Evolutionary conservation across 2,329 filamentous ascomycete genomes (phyloP).

Genomic region (Xylariomycetidae sp.): DNA sequence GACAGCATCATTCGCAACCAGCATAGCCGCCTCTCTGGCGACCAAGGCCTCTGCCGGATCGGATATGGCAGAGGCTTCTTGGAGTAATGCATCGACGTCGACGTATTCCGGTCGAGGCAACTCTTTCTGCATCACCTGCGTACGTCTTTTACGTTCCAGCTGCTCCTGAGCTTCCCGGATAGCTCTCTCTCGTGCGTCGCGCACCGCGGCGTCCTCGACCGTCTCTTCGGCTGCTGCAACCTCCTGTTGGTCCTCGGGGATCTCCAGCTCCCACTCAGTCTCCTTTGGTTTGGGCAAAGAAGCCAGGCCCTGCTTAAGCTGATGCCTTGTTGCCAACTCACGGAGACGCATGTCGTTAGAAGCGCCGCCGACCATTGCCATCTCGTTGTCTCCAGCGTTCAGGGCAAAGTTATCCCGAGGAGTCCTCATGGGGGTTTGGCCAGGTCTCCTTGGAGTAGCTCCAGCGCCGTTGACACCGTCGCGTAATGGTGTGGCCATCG

Average conservation of each 20-base stretch:
- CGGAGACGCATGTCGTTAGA: conserved; percentile 68
- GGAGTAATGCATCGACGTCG: conserved; percentile 63
- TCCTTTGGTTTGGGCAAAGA: conserved; percentile 89
- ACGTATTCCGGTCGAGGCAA: conserved; percentile 72
- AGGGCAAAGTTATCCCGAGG: conserved; percentile 82
- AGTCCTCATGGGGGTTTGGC: conserved; percentile 79
- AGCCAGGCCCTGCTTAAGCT: conserved; percentile 67
- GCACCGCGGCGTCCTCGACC: conserved; percentile 61
- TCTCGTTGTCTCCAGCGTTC: conserved; percentile 63
- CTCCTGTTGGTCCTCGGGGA: conserved; percentile 77
- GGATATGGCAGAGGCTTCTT: conserved; percentile 51
- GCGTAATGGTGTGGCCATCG: conserved; percentile 82
- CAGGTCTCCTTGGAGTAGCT: conserved; percentile 62
- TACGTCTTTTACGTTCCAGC: conserved; percentile 75
- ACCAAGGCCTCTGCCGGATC: conserved; percentile 66
- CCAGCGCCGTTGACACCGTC: conserved; percentile 55
- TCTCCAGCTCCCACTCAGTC: conserved; percentile 86
- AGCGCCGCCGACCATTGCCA: conserved; percentile 65
- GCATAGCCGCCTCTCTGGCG: conserved; percentile 66
- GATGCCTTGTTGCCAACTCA: conserved; percentile 61
- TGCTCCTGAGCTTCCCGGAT: conserved; percentile 67
- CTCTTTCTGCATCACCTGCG: conserved; percentile 81
- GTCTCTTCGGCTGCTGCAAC: conserved; percentile 40
- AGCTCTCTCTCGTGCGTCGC: conserved; percentile 72
- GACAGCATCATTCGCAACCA: conserved; percentile 77